phyloP scores from a whole-genome alignment of 2,329 filamentous ascomycete genomes.

The Neonectria magnoliae region DNA sequence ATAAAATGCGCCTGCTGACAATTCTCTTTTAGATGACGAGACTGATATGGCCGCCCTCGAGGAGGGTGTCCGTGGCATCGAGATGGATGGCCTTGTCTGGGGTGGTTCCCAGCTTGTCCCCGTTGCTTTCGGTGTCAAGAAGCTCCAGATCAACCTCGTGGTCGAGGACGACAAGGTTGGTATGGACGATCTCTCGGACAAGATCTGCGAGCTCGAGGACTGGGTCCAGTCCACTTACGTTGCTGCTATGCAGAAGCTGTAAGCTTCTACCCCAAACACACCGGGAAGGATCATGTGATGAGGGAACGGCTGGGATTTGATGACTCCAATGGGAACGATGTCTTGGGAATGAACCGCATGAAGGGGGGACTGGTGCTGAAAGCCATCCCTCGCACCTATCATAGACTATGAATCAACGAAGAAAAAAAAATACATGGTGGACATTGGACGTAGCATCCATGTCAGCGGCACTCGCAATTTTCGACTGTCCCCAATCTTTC shows the following conservation, averaged over 20 bases:
- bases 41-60: conserved; percentile 89
- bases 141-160: conserved; percentile 98
- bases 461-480: neutral
- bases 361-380: conserved; percentile 38
- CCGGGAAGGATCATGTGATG: conserved; percentile 42
- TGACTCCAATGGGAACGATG: conserved; percentile 39
- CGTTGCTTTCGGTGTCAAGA: conserved; percentile 98
- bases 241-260: conserved; percentile 92
- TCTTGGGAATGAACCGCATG: conserved; percentile 38
- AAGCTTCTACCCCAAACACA: conserved; percentile 52
- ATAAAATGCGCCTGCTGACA: conserved; percentile 33
- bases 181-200: conserved; percentile 83
- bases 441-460: conserved; percentile 13
- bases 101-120: conserved; percentile 89
- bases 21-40: conserved; percentile 76
- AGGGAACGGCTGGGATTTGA: conserved; percentile 45
- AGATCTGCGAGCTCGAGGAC: conserved; percentile 88
- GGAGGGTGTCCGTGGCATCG: conserved; percentile 80
- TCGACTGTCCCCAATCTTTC: neutral
- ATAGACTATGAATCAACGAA: conserved; percentile 41
- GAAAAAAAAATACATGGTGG: conserved; percentile 23
- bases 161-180: conserved; percentile 98
- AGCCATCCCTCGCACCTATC: conserved; percentile 34
- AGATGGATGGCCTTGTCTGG: conserved; percentile 96
- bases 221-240: conserved; percentile 95